Evolutionary conservation across 2,329 filamentous ascomycete genomes (phyloP).

Genomic region (Lecanosticta acicola): DNA sequence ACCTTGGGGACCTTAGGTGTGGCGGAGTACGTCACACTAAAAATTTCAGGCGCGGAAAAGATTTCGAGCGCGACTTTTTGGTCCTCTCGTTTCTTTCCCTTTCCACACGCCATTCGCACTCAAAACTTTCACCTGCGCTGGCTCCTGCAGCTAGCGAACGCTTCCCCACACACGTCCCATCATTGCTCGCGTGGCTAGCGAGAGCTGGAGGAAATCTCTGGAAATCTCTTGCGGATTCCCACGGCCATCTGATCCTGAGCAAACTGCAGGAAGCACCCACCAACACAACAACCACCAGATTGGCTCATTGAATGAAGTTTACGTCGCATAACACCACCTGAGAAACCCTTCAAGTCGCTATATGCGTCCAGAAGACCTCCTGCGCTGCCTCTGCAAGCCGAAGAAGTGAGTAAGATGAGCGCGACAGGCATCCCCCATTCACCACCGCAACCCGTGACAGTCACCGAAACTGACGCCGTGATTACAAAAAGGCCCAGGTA

Average conservation of each 20-base stretch:
- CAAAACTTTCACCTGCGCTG: neutral
- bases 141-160: too few relatives aligned
- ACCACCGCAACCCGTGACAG: conserved; percentile 5
- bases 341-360: conserved; percentile 35
- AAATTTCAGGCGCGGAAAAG: too few relatives aligned
- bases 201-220: too few relatives aligned
- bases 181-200: neutral
- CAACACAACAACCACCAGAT: conserved; percentile 2
- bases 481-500: conserved; percentile 60
- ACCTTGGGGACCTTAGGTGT: too few relatives aligned
- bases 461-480: conserved; percentile 8
- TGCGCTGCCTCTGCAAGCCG: conserved; percentile 90
- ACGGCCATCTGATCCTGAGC: neutral
- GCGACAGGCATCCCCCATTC: conserved; percentile 16
- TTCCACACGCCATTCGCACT: neutral
- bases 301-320: conserved; percentile 13
- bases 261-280: neutral
- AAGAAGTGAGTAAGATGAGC: conserved; percentile 63
- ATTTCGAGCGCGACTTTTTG: too few relatives aligned
- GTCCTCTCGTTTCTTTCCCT: neutral
- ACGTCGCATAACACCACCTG: conserved; percentile 2
- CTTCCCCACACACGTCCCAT: neutral
- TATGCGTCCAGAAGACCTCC: conserved; percentile 85
- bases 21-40: too few relatives aligned
- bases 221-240: neutral